Percentiles rank a stretch among this genome's conserved stretches.
phyloP scores from a whole-genome alignment of 768 basidiomycete genomes.

The Xanthoconium stramineum region DNA sequence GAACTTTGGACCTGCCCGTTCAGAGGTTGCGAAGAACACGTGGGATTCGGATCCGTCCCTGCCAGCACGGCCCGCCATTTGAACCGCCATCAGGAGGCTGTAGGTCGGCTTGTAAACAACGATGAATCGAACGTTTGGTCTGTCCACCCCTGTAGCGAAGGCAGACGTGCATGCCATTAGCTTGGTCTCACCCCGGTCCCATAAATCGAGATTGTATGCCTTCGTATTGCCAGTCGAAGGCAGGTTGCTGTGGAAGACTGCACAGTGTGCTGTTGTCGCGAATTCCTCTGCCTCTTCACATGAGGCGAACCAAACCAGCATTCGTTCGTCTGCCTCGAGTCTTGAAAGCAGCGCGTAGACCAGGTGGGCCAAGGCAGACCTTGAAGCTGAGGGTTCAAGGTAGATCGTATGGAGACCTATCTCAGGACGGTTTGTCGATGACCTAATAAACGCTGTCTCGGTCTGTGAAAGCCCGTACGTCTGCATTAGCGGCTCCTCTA shows the following conservation, averaged over 20 bases:
- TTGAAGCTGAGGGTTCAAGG: neutral
- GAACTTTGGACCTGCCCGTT: neutral
- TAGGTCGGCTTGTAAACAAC: neutral
- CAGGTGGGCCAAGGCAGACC: neutral
- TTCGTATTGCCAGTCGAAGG: neutral
- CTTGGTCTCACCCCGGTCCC: neutral
- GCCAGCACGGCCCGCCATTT: constrained; percentile 7
- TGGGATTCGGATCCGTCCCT: constrained; percentile 6
- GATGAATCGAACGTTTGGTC: neutral
- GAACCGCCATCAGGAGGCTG: neutral
- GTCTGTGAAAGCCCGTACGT: neutral
- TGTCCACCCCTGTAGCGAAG: constrained; percentile 4
- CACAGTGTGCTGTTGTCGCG: neutral
- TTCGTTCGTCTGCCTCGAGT: neutral
- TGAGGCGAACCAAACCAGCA: neutral
- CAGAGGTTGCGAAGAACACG: neutral
- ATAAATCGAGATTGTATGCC: neutral
- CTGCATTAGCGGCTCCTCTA: neutral
- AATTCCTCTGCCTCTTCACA: neutral
- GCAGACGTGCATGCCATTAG: constrained; percentile 9
- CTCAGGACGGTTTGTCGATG: neutral
- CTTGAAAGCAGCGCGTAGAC: neutral
- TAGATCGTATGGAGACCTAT: constrained; percentile 1
- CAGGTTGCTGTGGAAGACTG: constrained; percentile 1
- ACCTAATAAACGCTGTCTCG: neutral